These are phyloP conservation scores for Boletus huronensis DNA, from an alignment of 768 basidiomycete species.

Conservation along the genomic window DNA sequence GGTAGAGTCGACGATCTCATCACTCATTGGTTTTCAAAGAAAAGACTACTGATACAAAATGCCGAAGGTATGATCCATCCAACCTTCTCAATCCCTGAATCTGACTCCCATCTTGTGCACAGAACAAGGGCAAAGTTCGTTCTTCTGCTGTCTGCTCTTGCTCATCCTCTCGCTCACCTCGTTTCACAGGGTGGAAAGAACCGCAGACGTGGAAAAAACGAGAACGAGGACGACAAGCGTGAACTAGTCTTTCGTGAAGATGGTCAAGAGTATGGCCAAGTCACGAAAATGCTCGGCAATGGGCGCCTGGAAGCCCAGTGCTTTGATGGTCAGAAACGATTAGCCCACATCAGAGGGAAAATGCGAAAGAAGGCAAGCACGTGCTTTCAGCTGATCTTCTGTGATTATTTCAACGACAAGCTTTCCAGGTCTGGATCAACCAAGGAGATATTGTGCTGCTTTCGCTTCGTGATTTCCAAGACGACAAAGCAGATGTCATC, in stretches of 20 bases:
- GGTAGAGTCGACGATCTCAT: neutral
- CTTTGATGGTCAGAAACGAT: conserved; percentile 96
- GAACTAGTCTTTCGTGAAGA: conserved; percentile 99
- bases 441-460: conserved; percentile 95
- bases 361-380: conserved; percentile 94
- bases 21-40: neutral
- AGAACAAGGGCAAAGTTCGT: conserved; percentile 31
- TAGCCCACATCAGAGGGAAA: conserved; percentile 98
- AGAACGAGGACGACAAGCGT: conserved; percentile 98
- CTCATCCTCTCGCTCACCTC: neutral
- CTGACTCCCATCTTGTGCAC: conserved; percentile 1
- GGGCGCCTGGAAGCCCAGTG: conserved; percentile 94
- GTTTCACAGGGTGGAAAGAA: conserved; percentile 90
- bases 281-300: conserved; percentile 98
- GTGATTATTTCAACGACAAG: conserved; percentile 3
- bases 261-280: conserved; percentile 98
- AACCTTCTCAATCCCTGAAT: neutral
- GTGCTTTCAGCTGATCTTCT: neutral
- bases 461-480: conserved; percentile 97
- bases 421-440: conserved; percentile 92
- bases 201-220: conserved; percentile 98
- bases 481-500: conserved; percentile 98
- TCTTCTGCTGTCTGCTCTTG: neutral
- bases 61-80: conserved; percentile 22
- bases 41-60: conserved; percentile 6